Base-by-base conservation (phyloP, 495 filamentous ascomycete genomes). In the Rhypophila decipiens region DNA sequence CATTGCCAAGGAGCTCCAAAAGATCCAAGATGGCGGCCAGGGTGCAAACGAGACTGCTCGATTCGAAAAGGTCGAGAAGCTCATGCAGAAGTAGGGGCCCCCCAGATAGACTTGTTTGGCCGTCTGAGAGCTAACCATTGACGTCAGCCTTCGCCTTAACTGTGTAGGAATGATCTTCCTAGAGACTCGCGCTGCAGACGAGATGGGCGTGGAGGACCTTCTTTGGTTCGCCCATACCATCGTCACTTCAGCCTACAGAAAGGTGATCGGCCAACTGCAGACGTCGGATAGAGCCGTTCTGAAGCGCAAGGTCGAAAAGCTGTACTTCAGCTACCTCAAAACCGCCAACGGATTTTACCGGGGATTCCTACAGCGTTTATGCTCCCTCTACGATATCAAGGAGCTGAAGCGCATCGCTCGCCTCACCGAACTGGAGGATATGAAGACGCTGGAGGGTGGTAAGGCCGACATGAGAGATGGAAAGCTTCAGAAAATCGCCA, bases 261-360 rank as follows among this genome's bases (percentile, higher is more conserved):
- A 83, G 59, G 67, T 69, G 17, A 58, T 80, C 46, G 60, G 60
- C 29, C 65, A 64, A 27, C 68, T 77, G 40, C 60, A 63, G 42
- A 56, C 53, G 13, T 51, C 58, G 34, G 83, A 80, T 57, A 75
- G 82, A 47, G 79, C 80, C 21, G 88, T 94, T 3, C 82, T 90
- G 57, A 74, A 75, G 51, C 80, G 90, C 21, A 95, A 91, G 61
- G 66, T 87, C 10, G 81, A 85, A 57, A 88, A 85, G 66, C 75
- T 80, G 48, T 98, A 91, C 61, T 65, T 82, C 27, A 76, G 77
- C 46, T 97, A 91, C 60, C 81, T 97, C 56, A 95, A 90, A 65
- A 83, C 80, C 3, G 83, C 86, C 46, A 85, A 91, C 57, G 78
- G 80, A 39, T 96, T 95, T 64, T 98, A 97, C 68, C 77, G 82